These are phyloP conservation scores for Bruguiera hainesii DNA, from an alignment of 441 rosid genomes.

Conservation along the genomic window DNA sequence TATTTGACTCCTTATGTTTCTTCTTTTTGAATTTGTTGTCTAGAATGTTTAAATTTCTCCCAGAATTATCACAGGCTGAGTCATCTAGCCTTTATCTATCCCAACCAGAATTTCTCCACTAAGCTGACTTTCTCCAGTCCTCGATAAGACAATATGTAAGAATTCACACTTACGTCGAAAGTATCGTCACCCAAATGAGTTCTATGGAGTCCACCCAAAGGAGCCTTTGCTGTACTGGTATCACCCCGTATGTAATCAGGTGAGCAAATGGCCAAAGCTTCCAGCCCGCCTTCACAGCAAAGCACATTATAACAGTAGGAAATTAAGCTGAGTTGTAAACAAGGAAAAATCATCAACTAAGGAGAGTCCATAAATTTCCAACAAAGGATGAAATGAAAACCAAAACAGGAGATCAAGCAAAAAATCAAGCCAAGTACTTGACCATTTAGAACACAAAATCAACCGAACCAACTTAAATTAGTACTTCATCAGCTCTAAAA, in stretches of 20 bases:
- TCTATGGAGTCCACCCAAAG: constrained; percentile 94
- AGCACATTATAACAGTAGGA: constrained; percentile 6
- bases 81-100: not conserved
- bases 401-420: not conserved
- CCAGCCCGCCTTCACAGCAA: constrained; percentile 77
- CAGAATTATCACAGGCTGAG: not conserved
- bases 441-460: constrained; percentile 2
- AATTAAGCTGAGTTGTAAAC: not conserved
- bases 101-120: not conserved
- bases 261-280: constrained; percentile 98
- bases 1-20: not conserved
- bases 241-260: constrained; percentile 75
- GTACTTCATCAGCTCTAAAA: not conserved
- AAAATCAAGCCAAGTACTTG: not conserved
- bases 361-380: not conserved
- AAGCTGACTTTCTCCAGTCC: not conserved
- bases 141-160: not conserved
- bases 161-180: constrained; percentile 66
- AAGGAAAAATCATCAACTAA: not conserved
- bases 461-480: not conserved
- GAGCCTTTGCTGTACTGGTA: constrained; percentile 87
- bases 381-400: not conserved
- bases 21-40: not conserved
- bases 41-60: not conserved
- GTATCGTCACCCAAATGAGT: constrained; percentile 94